Base-by-base conservation (phyloP, 1,284 basidiomycete species). In the Malassezia sympodialis region DNA sequence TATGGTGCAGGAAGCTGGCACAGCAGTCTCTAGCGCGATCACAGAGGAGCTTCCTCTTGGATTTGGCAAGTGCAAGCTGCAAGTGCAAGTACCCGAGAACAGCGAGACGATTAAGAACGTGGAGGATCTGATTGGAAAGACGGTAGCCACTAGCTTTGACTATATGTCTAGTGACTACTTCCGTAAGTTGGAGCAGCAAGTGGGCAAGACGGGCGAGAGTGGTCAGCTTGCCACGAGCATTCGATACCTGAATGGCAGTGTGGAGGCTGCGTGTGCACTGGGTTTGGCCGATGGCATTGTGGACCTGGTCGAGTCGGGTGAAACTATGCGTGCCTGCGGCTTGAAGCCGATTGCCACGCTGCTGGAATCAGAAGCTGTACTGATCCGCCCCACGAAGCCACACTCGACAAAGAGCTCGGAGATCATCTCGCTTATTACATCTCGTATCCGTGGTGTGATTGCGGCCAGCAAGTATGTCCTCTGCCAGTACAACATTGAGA, bases 271-370 rank as follows among this genome's bases (percentile, higher is more conserved):
- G 15, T 99, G 94, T 77, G 84, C 93, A 1, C 79, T 99, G 8
- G 94, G 94, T 3, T 80, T 98, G 58, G 94, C 94, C 1, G 94
- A 98, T 77, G 94, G 91, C 19, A 96, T 99, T 56, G 88, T 91
- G 50, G 89, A 91, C 76, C 84, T 93, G 53, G 90, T 91, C 53
- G 88, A 98, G 77, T 94, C 89, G n/a, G 93, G 93, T 27, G 94
- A 98, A 69, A 99, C 93, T 1, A 99, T 99, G 94, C 88, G 93
- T 39, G 94, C 93, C 23, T 93, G 91, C 2, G 93, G 93, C 44
- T 80, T 99, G 51, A 87, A 88, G 76, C 83, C 90, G 28, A 94
- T 98, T 70, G 49, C 50, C 24, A 86, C 85, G 41, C 77, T 98
- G 14, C 82, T 96, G 53, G 76, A 83, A 42, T 88, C 90, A 0